Evolutionary conservation across 2,329 filamentous ascomycete species (phyloP).

Genomic region (Aspergillus fijiensis): DNA sequence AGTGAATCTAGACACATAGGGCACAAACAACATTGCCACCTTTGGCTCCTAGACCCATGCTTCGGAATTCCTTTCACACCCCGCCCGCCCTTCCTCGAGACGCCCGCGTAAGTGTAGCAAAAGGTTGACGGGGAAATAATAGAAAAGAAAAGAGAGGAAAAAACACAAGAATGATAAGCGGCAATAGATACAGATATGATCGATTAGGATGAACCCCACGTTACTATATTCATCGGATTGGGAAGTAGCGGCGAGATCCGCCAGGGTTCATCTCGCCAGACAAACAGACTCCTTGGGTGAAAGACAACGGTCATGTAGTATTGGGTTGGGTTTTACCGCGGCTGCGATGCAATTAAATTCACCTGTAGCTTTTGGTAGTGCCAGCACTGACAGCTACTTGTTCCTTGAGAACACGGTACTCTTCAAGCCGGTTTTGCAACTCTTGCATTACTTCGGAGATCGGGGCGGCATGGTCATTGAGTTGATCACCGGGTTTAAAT

Average conservation of each 20-base stretch:
- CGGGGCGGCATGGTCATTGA: constrained; percentile 73
- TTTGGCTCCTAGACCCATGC: constrained; percentile 31
- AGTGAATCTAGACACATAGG: constrained; percentile 12
- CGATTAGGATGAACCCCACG: not conserved
- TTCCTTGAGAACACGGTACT: constrained; percentile 43
- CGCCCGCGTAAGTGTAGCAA: constrained; percentile 21
- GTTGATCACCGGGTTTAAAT: constrained; percentile 58
- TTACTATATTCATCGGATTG: constrained; percentile 11
- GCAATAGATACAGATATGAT: constrained; percentile 9
- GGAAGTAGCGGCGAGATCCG: constrained; percentile 1
- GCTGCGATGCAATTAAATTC: constrained; percentile 15
- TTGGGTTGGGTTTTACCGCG: constrained; percentile 20
- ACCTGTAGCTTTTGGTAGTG: constrained; percentile 17
- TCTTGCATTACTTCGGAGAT: constrained; percentile 65
- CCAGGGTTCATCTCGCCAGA: constrained; percentile 21
- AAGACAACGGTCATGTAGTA: constrained; percentile 31
- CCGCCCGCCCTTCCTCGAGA: constrained; percentile 23
- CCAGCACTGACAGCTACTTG: constrained; percentile 33
- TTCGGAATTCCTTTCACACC: constrained; percentile 19
- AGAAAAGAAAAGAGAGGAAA: not conserved
- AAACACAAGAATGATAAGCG: constrained; percentile 10
- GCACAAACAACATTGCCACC: constrained; percentile 20
- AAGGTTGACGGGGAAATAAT: constrained; percentile 10
- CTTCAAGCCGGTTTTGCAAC: constrained; percentile 42
- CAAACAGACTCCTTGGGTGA: constrained; percentile 21